phyloP scores from a whole-genome alignment of 192 early-diverging fungal genomes.

The Fimicolochytrium jonesii region DNA sequence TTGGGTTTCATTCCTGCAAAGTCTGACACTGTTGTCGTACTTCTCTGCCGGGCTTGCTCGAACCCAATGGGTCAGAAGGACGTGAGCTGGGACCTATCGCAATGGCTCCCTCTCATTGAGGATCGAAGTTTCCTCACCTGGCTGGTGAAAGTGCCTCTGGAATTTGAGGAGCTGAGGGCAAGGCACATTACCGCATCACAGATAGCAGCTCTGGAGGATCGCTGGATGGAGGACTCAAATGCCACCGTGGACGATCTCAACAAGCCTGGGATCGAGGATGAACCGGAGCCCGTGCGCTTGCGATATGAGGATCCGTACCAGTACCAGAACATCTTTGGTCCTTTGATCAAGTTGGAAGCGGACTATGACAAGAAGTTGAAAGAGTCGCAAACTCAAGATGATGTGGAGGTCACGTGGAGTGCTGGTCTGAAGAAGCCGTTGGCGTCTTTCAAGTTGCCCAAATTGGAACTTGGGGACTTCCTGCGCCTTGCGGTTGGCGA shows the following conservation, averaged over 20 bases:
- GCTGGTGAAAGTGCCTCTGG: constrained; percentile 88
- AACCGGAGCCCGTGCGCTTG: constrained; percentile 77
- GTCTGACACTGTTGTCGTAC: constrained; percentile 93
- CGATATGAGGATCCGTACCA: constrained; percentile 95
- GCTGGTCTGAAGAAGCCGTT: constrained; percentile 84
- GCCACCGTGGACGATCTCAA: constrained; percentile 79
- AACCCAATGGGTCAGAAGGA: constrained; percentile 82
- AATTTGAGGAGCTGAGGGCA: constrained; percentile 77
- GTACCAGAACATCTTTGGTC: constrained; percentile 94
- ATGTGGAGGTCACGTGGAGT: constrained; percentile 95
- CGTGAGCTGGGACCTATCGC: constrained; percentile 91
- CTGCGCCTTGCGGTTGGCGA: constrained; percentile 90
- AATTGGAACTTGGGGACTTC: constrained; percentile 87
- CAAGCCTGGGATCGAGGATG: constrained; percentile 76
- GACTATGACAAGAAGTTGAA: constrained; percentile 84
- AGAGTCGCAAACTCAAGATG: constrained; percentile 93
- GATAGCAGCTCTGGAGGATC: constrained; percentile 82
- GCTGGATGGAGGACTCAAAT: constrained; percentile 75
- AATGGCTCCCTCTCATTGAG: constrained; percentile 96
- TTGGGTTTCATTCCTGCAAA: constrained; percentile 99
- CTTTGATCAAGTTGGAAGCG: constrained; percentile 91
- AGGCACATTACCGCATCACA: constrained; percentile 77
- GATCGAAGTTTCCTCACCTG: constrained; percentile 92
- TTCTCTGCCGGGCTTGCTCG: constrained; percentile 95
- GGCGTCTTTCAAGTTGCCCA: constrained; percentile 91